Percentiles rank a stretch among this genome's conserved stretches.
Evolutionary conservation across 1,284 basidiomycete species (phyloP).

Genomic region (Ceratobasidium sp.): DNA sequence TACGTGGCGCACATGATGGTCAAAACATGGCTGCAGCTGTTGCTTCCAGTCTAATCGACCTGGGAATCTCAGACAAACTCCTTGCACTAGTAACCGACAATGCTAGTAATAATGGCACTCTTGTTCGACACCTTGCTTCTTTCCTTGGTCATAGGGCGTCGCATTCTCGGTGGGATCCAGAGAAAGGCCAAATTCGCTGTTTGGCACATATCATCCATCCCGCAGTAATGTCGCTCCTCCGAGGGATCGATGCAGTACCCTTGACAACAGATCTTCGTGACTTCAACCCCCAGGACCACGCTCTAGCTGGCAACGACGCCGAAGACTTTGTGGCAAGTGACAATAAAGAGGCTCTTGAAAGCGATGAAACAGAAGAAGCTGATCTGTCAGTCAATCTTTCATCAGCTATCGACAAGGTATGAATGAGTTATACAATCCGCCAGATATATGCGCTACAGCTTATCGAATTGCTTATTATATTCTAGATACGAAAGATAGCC

Average conservation of each 20-base stretch:
- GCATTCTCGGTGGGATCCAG: background rate
- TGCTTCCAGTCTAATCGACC: background rate
- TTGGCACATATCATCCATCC: slow-evolving; percentile 34
- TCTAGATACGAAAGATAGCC: background rate
- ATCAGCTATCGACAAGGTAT: background rate
- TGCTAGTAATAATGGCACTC: background rate
- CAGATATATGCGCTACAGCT: background rate
- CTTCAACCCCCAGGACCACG: background rate
- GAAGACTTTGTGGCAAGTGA: background rate
- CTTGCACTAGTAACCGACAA: background rate
- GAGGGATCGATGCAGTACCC: background rate
- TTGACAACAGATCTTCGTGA: background rate
- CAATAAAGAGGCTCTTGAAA: background rate
- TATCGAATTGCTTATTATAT: background rate
- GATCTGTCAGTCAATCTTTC: background rate
- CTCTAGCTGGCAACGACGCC: background rate
- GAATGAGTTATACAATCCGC: background rate
- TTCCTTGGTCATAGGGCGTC: background rate
- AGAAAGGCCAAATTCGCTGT: slow-evolving; percentile 12
- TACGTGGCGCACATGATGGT: slow-evolving; percentile 29
- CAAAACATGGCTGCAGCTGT: slow-evolving; percentile 18
- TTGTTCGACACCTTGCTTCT: background rate
- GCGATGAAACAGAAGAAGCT: background rate
- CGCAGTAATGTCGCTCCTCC: slow-evolving; percentile 19
- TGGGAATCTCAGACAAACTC: background rate